Conservation (phyloP, 371 early-diverging fungal species). For the Blastocladiella emersonii region DNA sequence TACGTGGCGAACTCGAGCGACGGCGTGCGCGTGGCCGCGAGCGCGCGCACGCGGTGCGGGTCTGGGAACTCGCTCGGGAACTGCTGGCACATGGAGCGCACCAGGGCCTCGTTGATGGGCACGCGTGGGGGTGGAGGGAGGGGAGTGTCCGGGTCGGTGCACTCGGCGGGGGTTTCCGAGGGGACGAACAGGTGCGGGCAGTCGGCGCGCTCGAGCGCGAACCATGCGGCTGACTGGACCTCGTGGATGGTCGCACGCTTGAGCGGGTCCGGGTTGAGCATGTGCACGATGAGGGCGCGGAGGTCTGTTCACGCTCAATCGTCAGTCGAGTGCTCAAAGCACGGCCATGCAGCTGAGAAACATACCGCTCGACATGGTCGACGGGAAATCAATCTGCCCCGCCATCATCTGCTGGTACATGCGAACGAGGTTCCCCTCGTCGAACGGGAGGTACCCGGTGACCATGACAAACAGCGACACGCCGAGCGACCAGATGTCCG, state of each 20-base stretch:
- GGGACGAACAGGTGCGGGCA: background rate
- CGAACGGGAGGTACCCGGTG: background rate
- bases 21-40: background rate
- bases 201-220: background rate
- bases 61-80: background rate
- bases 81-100: background rate
- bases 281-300: background rate
- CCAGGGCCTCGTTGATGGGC: background rate
- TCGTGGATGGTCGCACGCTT: background rate
- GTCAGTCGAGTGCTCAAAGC: no score
- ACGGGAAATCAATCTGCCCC: background rate
- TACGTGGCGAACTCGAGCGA: background rate
- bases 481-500: background rate
- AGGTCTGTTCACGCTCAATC: background rate
- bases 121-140: background rate
- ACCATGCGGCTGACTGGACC: background rate
- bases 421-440: background rate
- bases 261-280: background rate
- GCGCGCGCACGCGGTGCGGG: background rate
- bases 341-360: background rate
- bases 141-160: no score
- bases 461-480: background rate
- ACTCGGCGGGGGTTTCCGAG: background rate
- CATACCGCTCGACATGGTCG: background rate
- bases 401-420: background rate